Percentiles rank a stretch among this genome's conserved stretches.
phyloP scores from a whole-genome alignment of 352 stramenopile genomes.

The Pythium rhizo-oryzae region DNA sequence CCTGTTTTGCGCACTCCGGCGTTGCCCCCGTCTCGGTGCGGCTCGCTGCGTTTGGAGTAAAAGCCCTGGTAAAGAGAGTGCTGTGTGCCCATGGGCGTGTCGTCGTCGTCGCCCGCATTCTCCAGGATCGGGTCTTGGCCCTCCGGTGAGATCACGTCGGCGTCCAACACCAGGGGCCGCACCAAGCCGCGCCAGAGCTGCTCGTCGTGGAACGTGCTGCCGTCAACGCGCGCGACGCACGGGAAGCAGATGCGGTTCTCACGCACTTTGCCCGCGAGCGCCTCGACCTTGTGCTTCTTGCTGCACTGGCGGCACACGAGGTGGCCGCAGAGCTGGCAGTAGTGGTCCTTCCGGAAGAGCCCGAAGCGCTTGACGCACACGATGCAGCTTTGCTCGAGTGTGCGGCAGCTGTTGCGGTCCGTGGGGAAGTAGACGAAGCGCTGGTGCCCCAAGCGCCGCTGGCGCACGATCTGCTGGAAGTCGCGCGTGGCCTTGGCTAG shows the following conservation, averaged over 20 bases:
- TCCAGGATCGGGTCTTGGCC: constrained; percentile 17
- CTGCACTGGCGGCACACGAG: constrained; percentile 66
- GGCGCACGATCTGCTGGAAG: constrained; percentile 59
- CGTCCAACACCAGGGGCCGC: constrained; percentile 28
- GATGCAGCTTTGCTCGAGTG: constrained; percentile 38
- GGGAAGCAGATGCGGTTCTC: constrained; percentile 65
- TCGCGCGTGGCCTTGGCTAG: constrained; percentile 49
- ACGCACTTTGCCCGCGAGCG: constrained; percentile 43
- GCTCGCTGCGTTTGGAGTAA: too few relatives aligned
- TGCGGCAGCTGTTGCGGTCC: constrained; percentile 19
- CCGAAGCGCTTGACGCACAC: constrained; percentile 60
- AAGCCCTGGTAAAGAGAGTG: too few relatives aligned
- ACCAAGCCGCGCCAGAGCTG: constrained; percentile 26
- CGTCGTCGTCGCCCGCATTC: constrained; percentile 5
- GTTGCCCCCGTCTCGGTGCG: too few relatives aligned
- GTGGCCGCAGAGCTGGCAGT: constrained; percentile 69
- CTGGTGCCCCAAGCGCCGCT: constrained; percentile 59
- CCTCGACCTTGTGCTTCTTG: constrained; percentile 71
- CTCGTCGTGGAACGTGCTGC: constrained; percentile 42
- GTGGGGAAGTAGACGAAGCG: constrained; percentile 45
- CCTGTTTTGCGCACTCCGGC: too few relatives aligned
- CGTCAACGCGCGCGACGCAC: constrained; percentile 60
- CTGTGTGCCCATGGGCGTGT: background rate
- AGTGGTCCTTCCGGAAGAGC: constrained; percentile 52
- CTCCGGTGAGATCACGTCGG: constrained; percentile 25